phyloP scores from a whole-genome alignment of 106 monocot genomes.

The Platanthera guangdongensis region DNA sequence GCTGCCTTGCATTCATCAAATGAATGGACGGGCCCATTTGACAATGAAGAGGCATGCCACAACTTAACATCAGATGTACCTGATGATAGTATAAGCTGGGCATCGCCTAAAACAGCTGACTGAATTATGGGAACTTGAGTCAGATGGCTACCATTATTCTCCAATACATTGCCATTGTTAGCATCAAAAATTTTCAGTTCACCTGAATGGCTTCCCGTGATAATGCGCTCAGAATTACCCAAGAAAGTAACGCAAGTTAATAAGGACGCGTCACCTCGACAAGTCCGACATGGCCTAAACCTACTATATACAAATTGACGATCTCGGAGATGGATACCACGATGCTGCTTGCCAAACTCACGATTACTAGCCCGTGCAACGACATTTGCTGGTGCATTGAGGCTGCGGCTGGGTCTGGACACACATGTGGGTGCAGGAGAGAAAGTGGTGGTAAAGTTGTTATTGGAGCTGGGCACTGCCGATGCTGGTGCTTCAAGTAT shows the following conservation, averaged over 20 bases:
- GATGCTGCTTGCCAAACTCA: conserved; percentile 58
- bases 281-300: conserved; percentile 78
- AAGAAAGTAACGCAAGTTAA: conserved; percentile 80
- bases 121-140: conserved; percentile 51
- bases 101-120: conserved; percentile 44
- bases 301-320: conserved; percentile 93
- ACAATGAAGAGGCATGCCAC: conserved; percentile 72
- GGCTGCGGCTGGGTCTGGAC: conserved; percentile 75
- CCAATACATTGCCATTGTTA: conserved; percentile 55
- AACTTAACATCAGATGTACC: conserved; percentile 56
- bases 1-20: conserved; percentile 95
- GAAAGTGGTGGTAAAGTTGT: conserved; percentile 95
- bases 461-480: conserved; percentile 92
- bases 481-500: conserved; percentile 93
- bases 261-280: conserved; percentile 73
- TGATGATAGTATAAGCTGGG: conserved; percentile 70
- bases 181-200: conserved; percentile 85
- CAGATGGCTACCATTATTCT: conserved; percentile 62
- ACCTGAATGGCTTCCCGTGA: conserved; percentile 70
- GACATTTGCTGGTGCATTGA: conserved; percentile 84
- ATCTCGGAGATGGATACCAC: conserved; percentile 77
- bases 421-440: conserved; percentile 88
- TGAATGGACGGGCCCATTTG: conserved; percentile 67
- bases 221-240: conserved; percentile 61
- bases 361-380: conserved; percentile 62